Conservation (phyloP, 495 filamentous ascomycete genomes). For the Hyaloscypha bicolor region DNA sequence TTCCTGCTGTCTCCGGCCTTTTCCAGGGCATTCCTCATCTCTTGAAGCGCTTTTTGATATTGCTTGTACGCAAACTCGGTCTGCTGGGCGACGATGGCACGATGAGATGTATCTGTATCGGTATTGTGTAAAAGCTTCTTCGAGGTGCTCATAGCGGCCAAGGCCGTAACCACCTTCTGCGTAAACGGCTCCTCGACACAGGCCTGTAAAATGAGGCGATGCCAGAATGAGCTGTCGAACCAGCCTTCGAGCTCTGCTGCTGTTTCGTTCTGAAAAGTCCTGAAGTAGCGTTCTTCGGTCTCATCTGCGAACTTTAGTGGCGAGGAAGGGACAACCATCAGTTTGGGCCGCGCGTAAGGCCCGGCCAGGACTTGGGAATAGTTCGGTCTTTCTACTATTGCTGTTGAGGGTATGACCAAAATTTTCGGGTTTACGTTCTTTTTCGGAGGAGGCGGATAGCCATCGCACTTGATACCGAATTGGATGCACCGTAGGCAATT, state of each 20-base stretch:
- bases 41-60: conserved; percentile 1
- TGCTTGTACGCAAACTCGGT: neutral
- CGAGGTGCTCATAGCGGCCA: neutral
- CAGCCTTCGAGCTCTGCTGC: neutral
- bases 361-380: no score
- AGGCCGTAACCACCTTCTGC: neutral
- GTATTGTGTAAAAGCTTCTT: neutral
- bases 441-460: no score
- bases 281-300: neutral
- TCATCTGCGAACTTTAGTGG: neutral
- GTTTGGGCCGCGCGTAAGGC: no score
- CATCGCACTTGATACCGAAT: no score
- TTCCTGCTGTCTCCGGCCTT: neutral
- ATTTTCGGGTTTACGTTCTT: no score
- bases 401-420: no score
- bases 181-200: neutral
- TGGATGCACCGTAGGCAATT: no score
- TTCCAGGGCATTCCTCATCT: neutral
- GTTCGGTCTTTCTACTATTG: no score
- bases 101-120: neutral
- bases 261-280: neutral
- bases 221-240: neutral
- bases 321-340: neutral
- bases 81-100: neutral
- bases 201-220: conserved; percentile 2